Evolutionary conservation across 2,329 filamentous ascomycete genomes (phyloP).

Genomic region (Aspergillus novofumigatus): DNA sequence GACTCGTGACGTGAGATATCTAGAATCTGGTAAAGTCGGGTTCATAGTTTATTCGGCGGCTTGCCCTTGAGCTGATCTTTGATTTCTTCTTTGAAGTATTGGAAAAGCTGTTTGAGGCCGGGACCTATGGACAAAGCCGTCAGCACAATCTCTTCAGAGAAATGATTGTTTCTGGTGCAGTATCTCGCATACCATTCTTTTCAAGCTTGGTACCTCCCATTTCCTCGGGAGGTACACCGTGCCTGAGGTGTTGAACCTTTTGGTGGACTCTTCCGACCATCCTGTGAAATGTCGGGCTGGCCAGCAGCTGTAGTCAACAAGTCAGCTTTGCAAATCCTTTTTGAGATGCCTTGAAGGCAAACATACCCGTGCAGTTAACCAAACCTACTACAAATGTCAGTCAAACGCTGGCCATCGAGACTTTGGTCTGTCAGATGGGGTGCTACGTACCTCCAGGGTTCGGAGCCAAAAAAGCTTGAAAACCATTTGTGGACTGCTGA

Average conservation of each 20-base stretch:
- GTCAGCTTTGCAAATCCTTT: constrained; percentile 6
- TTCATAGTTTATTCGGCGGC: constrained; percentile 27
- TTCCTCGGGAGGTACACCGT: constrained; percentile 41
- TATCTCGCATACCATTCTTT: constrained; percentile 25
- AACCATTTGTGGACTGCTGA: constrained; percentile 18
- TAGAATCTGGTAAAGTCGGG: not conserved
- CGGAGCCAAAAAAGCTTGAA: constrained; percentile 26
- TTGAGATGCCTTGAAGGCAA: not conserved
- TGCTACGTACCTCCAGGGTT: constrained; percentile 31
- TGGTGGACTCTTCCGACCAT: constrained; percentile 42
- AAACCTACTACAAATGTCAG: constrained; percentile 22
- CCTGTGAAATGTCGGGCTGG: constrained; percentile 42
- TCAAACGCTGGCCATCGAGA: not conserved
- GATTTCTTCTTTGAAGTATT: constrained; percentile 41
- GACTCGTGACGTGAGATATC: not conserved
- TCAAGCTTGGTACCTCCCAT: constrained; percentile 42
- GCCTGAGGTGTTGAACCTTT: constrained; percentile 37
- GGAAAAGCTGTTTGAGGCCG: constrained; percentile 30
- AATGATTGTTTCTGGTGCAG: not conserved
- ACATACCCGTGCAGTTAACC: constrained; percentile 37
- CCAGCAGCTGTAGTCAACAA: constrained; percentile 32
- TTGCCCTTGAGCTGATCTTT: constrained; percentile 40
- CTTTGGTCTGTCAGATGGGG: not conserved
- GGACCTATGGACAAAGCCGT: constrained; percentile 16
- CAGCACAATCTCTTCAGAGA: constrained; percentile 3